phyloP scores from a whole-genome alignment of 139 green algal species.

The Nannochloris sp. region DNA sequence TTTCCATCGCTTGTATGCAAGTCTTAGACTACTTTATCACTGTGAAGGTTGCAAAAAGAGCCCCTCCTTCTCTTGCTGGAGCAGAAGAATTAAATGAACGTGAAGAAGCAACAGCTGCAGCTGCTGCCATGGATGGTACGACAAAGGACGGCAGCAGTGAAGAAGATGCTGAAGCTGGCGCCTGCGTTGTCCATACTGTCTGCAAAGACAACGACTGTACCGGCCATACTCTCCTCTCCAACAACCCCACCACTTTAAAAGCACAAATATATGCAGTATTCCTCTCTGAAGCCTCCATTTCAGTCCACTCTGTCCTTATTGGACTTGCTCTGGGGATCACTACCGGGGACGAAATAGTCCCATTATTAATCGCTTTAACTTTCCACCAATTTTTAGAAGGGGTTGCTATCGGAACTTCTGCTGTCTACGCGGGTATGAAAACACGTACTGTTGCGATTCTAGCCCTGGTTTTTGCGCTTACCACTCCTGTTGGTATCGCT shows the following conservation, averaged over 20 bases:
- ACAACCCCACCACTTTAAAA: background rate
- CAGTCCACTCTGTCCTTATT: constrained; percentile 28
- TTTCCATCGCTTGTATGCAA: constrained; percentile 29
- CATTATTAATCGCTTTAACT: constrained; percentile 41
- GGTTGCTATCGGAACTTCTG: constrained; percentile 36
- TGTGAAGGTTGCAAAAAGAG: too few species aligned
- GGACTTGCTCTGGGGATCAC: constrained; percentile 44
- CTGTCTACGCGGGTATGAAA: constrained; percentile 28
- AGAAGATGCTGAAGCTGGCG: too few species aligned
- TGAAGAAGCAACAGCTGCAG: too few species aligned
- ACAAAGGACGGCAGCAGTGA: too few species aligned
- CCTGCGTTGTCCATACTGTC: background rate
- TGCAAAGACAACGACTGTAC: constrained; percentile 1
- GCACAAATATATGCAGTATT: constrained; percentile 1
- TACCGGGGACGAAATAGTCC: constrained; percentile 8
- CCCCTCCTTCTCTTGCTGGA: too few species aligned
- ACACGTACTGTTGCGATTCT: constrained; percentile 6
- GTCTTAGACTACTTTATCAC: constrained; percentile 11
- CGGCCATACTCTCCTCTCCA: background rate
- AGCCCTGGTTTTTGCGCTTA: constrained; percentile 38
- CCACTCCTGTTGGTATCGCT: constrained; percentile 50
- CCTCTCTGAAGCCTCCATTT: constrained; percentile 14
- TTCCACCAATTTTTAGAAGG: constrained; percentile 55
- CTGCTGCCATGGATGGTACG: too few species aligned
- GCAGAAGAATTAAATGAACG: too few species aligned